These are phyloP conservation scores for Dendrothele bispora DNA, from an alignment of 768 basidiomycete species.

Conservation along the genomic window DNA sequence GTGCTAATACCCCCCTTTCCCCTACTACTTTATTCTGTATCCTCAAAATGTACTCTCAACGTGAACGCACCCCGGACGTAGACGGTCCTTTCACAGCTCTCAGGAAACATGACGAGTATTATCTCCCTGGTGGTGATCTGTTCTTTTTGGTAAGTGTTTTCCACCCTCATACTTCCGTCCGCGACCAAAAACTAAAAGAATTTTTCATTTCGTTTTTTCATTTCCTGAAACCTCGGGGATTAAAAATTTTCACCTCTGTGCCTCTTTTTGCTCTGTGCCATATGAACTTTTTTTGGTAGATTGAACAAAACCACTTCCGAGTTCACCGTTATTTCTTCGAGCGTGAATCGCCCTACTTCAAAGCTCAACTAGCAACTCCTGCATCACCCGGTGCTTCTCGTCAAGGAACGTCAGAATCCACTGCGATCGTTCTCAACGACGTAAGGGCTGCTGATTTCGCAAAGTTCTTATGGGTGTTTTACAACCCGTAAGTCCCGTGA, in stretches of 20 bases:
- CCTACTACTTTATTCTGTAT: background rate
- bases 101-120: conserved; percentile 39
- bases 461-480: conserved; percentile 56
- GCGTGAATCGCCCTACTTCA: conserved; percentile 48
- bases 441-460: conserved; percentile 41
- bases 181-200: conserved; percentile 24
- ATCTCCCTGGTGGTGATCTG: conserved; percentile 51
- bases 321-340: conserved; percentile 58
- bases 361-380: conserved; percentile 30
- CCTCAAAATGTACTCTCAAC: conserved; percentile 6
- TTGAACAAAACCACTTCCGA: conserved; percentile 50
- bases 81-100: conserved; percentile 21
- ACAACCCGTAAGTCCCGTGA: conserved; percentile 41
- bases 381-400: conserved; percentile 28
- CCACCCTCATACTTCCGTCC: no score
- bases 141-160: conserved; percentile 53
- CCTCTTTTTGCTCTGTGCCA: no score
- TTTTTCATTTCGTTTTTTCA: conserved; percentile 27
- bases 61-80: conserved; percentile 2
- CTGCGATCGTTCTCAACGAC: conserved; percentile 44
- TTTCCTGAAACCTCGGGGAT: no score
- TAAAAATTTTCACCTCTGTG: no score
- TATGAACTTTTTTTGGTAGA: no score
- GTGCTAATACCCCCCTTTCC: background rate
- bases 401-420: conserved; percentile 37